phyloP scores from a whole-genome alignment of 1,284 basidiomycete genomes.

The Rhodotorula glutinis region DNA sequence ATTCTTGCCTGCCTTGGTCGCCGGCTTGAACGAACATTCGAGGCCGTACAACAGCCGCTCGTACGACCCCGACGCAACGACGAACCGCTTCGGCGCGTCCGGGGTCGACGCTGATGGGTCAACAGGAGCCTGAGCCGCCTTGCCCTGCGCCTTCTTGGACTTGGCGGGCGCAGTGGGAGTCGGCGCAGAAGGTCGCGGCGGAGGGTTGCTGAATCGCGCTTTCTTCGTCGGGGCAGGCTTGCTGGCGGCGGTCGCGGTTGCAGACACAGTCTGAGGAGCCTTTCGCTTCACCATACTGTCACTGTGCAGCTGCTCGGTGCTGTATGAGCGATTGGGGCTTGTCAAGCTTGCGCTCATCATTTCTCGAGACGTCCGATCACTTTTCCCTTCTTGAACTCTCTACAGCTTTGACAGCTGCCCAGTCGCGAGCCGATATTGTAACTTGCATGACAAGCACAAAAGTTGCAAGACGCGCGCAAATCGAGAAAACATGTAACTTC shows the following conservation, averaged over 20 bases:
- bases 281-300: conserved; percentile 25
- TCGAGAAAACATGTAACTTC: too few species aligned
- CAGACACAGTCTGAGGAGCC: neutral
- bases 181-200: conserved; percentile 4
- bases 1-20: neutral
- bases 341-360: too few species aligned
- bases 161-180: neutral
- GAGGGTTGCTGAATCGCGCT: conserved; percentile 28
- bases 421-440: too few species aligned
- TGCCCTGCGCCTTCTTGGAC: conserved; percentile 9
- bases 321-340: neutral
- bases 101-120: neutral
- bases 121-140: neutral
- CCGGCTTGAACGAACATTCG: conserved; percentile 51
- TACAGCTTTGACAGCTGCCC: too few species aligned
- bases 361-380: too few species aligned
- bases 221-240: conserved; percentile 8
- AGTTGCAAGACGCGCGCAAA: too few species aligned
- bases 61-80: conserved; percentile 85
- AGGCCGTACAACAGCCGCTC: conserved; percentile 94
- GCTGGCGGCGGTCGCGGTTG: neutral
- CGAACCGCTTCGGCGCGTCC: conserved; percentile 59
- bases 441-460: too few species aligned
- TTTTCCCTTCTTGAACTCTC: too few species aligned
- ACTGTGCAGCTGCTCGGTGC: neutral